Base-by-base conservation (phyloP, 2,329 filamentous ascomycete genomes). In the Lasiodiplodia sp. region DNA sequence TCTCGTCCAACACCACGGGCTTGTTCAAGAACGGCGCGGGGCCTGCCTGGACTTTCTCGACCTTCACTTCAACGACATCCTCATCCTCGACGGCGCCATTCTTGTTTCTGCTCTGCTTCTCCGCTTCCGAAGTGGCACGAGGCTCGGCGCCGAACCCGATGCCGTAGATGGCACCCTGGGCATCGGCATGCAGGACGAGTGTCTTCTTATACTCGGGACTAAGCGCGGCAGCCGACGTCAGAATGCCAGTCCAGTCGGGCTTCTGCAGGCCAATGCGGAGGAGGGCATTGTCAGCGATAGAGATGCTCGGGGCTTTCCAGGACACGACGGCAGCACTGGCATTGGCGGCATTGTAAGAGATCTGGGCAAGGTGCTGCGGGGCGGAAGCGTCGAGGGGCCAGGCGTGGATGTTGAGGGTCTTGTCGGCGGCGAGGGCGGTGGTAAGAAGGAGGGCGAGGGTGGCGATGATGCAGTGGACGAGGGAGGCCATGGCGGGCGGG, bases 1-100 rank as follows among this genome's bases (percentile, higher is more conserved):
- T 82, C 34, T 86, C 84, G 72, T 87, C 87, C 71, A 87, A 79
- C 66, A 86, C 79, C 63, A 87, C 83, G 0, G 87, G 86, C 57
- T 84, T 87, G 69, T 87, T 85, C 73, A 85, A 71, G 5, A 78
- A 74, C 11, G 82, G 81, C 70, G 79, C 77, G 0, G 82, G 80
- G 2, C 82, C 83, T 23, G 71, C 71, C 56, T 70, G 73, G 58
- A 78, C 78, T 72, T 74, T 77, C 62, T 81, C 75, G 11, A 85
- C 76, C 69, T 82, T 80, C 14, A 84, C 78, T 18, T 77, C 77
- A n/a, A 84, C 71, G 21, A 79, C 78, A 38, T 81, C 76, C 31
- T 77, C 78, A 18, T 53, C 67, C 25, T 55, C 60, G 28, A 28
- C 28, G 12, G 51, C 60, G 1, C 3, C 49, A 11, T 47, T 47